Conservation (phyloP, 148 eudicot species). For the Drosera capensis region DNA sequence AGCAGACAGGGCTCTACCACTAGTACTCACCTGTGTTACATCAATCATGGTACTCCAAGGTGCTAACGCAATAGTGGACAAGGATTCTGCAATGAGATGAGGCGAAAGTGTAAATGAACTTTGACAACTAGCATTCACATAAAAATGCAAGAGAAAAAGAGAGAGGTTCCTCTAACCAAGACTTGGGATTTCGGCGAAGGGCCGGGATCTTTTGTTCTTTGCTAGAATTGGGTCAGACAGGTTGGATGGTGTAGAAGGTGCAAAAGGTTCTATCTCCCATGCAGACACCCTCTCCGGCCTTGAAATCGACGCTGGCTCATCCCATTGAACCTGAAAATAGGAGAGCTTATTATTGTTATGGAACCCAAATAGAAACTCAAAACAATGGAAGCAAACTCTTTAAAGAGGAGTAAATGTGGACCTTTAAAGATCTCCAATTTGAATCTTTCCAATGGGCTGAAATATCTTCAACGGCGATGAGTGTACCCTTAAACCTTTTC, state of each 20-base stretch:
- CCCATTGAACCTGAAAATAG: constrained; percentile 85
- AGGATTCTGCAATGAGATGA: constrained; percentile 22
- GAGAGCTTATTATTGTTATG: no score
- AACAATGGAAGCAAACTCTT: no score
- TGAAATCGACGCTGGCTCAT: constrained; percentile 61
- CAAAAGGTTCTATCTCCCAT: constrained; percentile 90
- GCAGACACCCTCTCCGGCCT: constrained; percentile 92
- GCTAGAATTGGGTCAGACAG: constrained; percentile 20
- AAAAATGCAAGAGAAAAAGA: neutral
- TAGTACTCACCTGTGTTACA: constrained; percentile 16
- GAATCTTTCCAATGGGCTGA: constrained; percentile 73
- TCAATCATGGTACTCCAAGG: constrained; percentile 39
- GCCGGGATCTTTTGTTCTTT: constrained; percentile 61
- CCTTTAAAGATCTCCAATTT: constrained; percentile 84
- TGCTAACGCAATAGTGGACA: constrained; percentile 28
- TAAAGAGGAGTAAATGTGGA: constrained; percentile 7
- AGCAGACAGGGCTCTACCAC: neutral
- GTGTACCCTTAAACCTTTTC: constrained; percentile 79
- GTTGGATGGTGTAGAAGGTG: constrained; percentile 30
- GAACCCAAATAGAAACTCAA: no score
- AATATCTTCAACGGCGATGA: constrained; percentile 66
- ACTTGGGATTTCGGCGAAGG: constrained; percentile 33
- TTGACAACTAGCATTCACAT: no score
- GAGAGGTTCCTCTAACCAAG: constrained; percentile 31
- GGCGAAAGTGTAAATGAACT: neutral